Evolutionary conservation across 352 stramenopile genomes (phyloP), one percentile per base, ranked within the genome.

Genomic region (Halophytophthora batemanensis): DNA sequence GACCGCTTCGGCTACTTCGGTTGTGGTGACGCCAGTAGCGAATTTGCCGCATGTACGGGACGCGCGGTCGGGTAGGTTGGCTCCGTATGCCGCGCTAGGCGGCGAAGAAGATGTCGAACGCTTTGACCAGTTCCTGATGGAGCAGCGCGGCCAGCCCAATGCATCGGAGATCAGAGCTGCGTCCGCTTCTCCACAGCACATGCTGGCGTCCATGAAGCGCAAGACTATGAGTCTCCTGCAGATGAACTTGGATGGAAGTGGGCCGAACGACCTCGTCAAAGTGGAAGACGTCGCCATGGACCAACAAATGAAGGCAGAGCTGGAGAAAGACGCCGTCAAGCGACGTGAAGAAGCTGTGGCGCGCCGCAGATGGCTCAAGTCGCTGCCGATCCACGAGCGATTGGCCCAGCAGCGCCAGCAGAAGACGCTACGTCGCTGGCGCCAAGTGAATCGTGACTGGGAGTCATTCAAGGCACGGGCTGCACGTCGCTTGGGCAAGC

Each of bases 321-420:
- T 68, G 19, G 56, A 69, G 46, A 56, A 42, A 5, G 72, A 83
- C 23, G 64, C 66, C 1, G 69, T 64, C 15, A 70, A 76, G 53
- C 55, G 73, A 13, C 74, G 73, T 11, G 73, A 82, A 3, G 66
- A 66, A 19, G 45, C 75, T 1, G 59, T 87, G 7, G 54, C 61
- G 39, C 77, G 74, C 37, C 77, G 78, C 22, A 82, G 84, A 37
- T 88, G 74, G 77, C 61, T 93, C 8, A 68, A 80, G 40, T 71
- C 76, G 18, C 69, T 88, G 29, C 72, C 82, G 2, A 90, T 88
- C 25, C 74, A 93, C 48, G 80, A 87, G 49, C 74, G 78, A 6
- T 57, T 89, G 7, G 69, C 65, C 23, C 75, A 84, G 35, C 66
- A 87, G 43, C 71, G 79, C 3, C 75, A 90, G 60, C 71, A 87